Evolutionary conservation across 2,329 filamentous ascomycete species (phyloP), one percentile per base, ranked within the genome.

Genomic region (Fusarium sp.): DNA sequence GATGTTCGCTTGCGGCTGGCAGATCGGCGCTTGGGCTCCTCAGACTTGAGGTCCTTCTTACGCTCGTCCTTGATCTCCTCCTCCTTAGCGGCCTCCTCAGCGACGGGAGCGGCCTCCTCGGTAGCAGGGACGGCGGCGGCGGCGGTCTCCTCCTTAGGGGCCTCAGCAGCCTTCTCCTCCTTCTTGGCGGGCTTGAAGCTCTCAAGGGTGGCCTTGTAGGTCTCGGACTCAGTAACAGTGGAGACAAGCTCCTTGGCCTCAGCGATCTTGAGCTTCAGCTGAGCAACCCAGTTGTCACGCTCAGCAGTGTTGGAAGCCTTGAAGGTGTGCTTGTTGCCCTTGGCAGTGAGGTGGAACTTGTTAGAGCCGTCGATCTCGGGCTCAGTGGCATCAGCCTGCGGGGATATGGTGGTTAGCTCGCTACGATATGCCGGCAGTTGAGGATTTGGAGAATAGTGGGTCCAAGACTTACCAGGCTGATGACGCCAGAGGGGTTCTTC

Each of bases 271-370:
- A 88, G 83, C 88, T 96, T 94, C 74, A 97, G 81, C 77, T 94
- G 91, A 68, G 89, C 84, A 76, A 97, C 89, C 96, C 96, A 98
- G 87, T 92, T 93, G 81, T 97, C 93, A 79, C 95, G 94, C 84
- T 98, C 94, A 63, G 89, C 84, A 50, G 88, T 76, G 76, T 78
- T 90, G 76, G 84, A 77, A 61, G 95, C 93, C 88, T 98, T 95
- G 87, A 99, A 97, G 65, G 88, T 88, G 88, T 98, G 94, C 89
- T 97, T 97, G 84, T 97, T 91, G 74, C 91, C 92, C 82, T 91
- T 90, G 78, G 92, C 83, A 79, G 91, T 93, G 86, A 98, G 92
- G 78, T 89, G 85, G 86, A 99, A 97, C 83, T 96, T 94, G 83
- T 88, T 87, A 72, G 87, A 78, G 65, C 93, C 92, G 68, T 94